Percentiles rank a stretch among this genome's conserved stretches.
Evolutionary conservation across 371 early-diverging fungal genomes (phyloP).

Genomic region (Mortierella sp.): DNA sequence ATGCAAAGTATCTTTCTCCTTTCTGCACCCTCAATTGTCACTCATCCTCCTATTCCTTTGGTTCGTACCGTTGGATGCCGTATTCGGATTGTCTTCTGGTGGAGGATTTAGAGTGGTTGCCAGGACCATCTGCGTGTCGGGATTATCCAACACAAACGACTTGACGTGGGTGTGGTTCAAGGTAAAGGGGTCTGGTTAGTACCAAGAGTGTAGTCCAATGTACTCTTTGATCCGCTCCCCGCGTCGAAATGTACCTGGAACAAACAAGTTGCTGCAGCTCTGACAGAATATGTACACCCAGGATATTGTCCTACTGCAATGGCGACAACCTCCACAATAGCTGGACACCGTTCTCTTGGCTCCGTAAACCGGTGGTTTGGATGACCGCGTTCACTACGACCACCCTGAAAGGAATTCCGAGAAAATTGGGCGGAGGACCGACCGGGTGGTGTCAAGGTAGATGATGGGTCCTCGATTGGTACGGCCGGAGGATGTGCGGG

Average conservation of each 20-base stretch:
- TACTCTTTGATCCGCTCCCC: too few species aligned
- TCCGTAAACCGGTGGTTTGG: slow-evolving; percentile 12
- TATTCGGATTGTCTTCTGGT: slow-evolving; percentile 70
- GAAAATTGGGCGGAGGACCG: slow-evolving; percentile 36
- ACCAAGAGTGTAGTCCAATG: too few species aligned
- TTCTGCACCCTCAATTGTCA: too few species aligned
- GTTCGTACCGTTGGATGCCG: slow-evolving; percentile 48
- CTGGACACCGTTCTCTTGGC: slow-evolving; percentile 58
- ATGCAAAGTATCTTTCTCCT: too few species aligned
- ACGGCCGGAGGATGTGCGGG: slow-evolving; percentile 39
- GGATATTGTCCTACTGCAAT: slow-evolving; percentile 62
- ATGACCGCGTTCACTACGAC: slow-evolving; percentile 37
- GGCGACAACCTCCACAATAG: slow-evolving; percentile 70
- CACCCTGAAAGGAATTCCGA: slow-evolving; percentile 50
- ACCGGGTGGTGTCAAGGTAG: slow-evolving; percentile 18
- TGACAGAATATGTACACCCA: slow-evolving; percentile 66
- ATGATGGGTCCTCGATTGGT: slow-evolving; percentile 7
- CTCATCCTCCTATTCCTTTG: too few species aligned
- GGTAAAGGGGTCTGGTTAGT: too few species aligned
- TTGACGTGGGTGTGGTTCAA: too few species aligned
- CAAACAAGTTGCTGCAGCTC: slow-evolving; percentile 81
- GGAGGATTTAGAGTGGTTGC: slow-evolving; percentile 88
- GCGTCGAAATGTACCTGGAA: slow-evolving; percentile 62
- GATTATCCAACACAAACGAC: slow-evolving; percentile 80
- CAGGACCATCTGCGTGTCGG: slow-evolving; percentile 86